These are phyloP conservation scores for Colletotrichum shisoi DNA, from an alignment of 2,329 filamentous ascomycete species.

Conservation along the genomic window DNA sequence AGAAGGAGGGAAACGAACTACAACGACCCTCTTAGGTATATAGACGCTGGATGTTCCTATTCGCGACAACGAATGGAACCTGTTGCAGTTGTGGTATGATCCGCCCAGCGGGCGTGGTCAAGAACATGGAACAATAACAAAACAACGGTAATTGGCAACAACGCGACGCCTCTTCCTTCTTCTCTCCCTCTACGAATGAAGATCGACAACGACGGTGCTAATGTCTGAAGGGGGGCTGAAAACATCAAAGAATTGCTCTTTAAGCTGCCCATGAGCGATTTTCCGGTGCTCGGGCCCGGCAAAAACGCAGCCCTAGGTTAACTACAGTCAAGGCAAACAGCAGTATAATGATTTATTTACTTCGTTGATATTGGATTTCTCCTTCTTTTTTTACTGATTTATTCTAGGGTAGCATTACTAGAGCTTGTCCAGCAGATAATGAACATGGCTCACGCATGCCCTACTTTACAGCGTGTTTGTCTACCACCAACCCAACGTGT, in stretches of 20 bases:
- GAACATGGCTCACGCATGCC: neutral
- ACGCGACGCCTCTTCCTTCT: neutral
- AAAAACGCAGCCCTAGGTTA: too few relatives aligned
- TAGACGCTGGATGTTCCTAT: neutral
- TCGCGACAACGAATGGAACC: neutral
- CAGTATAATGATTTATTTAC: neutral
- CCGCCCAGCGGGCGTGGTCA: slow-evolving; percentile 5
- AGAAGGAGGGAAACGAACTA: neutral
- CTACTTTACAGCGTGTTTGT: neutral
- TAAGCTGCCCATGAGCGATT: neutral
- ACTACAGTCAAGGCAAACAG: neutral
- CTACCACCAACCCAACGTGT: neutral
- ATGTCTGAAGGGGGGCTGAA: neutral
- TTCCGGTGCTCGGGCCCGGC: too few relatives aligned
- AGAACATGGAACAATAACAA: neutral
- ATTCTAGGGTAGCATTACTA: neutral
- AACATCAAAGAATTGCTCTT: too few relatives aligned
- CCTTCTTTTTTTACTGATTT: neutral
- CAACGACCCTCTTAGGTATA: neutral
- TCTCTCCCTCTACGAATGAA: neutral
- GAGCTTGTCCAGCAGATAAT: neutral
- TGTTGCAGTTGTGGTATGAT: neutral
- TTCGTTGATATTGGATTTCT: neutral
- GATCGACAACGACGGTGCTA: too few relatives aligned
- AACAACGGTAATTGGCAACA: neutral